These are phyloP conservation scores for Ophiostoma piceae DNA, from an alignment of 2,329 filamentous ascomycete genomes.

Conservation along the genomic window DNA sequence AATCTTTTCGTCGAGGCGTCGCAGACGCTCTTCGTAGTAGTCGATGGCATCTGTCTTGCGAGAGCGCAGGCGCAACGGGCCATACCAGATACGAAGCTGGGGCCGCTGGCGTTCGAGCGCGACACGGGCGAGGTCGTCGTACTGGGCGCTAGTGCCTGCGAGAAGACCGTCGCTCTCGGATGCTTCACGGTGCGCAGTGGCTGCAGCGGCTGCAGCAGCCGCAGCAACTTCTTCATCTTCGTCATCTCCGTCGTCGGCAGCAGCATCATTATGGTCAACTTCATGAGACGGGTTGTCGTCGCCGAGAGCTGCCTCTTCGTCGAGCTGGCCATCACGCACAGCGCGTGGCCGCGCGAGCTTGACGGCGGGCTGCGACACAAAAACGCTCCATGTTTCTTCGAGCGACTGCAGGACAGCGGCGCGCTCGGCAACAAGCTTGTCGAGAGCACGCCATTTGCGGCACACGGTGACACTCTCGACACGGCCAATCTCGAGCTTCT, in stretches of 20 bases:
- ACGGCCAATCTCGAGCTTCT: conserved; percentile 80
- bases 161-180: conserved; percentile 59
- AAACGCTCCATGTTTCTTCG: conserved; percentile 77
- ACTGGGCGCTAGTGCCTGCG: conserved; percentile 38
- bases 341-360: conserved; percentile 32
- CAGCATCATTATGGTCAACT: neutral
- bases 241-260: neutral
- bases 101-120: conserved; percentile 51
- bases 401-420: conserved; percentile 62
- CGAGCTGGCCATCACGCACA: conserved; percentile 32
- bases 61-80: conserved; percentile 65
- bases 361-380: conserved; percentile 50
- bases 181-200: neutral
- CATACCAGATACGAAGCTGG: conserved; percentile 69
- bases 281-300: conserved; percentile 2
- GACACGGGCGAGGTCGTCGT: conserved; percentile 26
- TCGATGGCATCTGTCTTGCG: conserved; percentile 84
- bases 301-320: neutral
- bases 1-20: conserved; percentile 71
- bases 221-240: neutral
- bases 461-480: conserved; percentile 86
- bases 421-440: conserved; percentile 65
- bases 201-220: neutral
- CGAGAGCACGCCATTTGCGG: conserved; percentile 77
- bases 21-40: conserved; percentile 84